phyloP scores from a whole-genome alignment of 2,329 filamentous ascomycete genomes.

The Neofusicoccum sp. region DNA sequence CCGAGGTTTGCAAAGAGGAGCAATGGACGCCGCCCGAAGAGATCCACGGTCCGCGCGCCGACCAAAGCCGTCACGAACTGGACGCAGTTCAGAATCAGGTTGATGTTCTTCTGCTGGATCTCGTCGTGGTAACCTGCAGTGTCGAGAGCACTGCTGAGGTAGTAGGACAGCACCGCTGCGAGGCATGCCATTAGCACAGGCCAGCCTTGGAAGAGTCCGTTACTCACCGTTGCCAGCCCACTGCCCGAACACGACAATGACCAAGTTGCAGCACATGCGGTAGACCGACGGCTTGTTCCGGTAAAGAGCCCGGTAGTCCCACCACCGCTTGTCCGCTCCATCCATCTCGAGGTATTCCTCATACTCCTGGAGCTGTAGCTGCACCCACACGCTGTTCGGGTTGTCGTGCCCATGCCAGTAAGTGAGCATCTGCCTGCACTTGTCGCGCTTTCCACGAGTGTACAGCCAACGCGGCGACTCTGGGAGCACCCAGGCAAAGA shows the following conservation, averaged over 20 bases:
- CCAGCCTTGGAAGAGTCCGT: no score
- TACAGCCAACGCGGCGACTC: constrained; percentile 58
- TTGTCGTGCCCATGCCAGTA: constrained; percentile 63
- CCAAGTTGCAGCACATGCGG: constrained; percentile 53
- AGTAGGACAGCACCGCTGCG: neutral
- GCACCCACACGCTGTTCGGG: constrained; percentile 54
- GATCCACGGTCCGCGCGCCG: constrained; percentile 29
- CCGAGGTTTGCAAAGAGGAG: neutral
- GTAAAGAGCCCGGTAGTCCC: constrained; percentile 60
- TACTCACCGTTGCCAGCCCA: constrained; percentile 31
- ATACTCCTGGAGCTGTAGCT: constrained; percentile 60
- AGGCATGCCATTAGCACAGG: neutral
- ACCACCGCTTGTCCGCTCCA: constrained; percentile 61
- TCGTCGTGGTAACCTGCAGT: neutral
- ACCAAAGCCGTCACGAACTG: constrained; percentile 37
- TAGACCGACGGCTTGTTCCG: constrained; percentile 54
- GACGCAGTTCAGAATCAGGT: constrained; percentile 23
- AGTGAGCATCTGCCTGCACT: constrained; percentile 51
- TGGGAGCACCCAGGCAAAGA: constrained; percentile 42
- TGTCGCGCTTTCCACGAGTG: constrained; percentile 27
- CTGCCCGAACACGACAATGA: constrained; percentile 57
- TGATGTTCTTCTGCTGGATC: neutral
- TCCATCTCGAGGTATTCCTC: constrained; percentile 52
- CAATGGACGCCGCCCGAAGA: neutral
- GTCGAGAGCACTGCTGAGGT: neutral